Base-by-base conservation (phyloP, 805 yeast species). In the Barnettozyma populi region DNA sequence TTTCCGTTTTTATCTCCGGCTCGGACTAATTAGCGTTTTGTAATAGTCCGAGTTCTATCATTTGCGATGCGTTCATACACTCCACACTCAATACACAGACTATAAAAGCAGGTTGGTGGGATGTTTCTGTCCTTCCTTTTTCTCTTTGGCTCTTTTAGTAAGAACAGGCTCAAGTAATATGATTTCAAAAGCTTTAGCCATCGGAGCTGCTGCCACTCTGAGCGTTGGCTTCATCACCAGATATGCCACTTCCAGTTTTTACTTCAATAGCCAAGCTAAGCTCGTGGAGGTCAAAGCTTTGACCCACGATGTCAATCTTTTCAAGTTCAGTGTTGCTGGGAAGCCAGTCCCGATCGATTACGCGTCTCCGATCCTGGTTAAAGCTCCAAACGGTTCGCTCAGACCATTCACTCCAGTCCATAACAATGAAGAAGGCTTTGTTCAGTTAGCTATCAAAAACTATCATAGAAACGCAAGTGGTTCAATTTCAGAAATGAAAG, bases 391-490 rank as follows among this genome's bases (percentile, higher is more conserved):
- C 13, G 32, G 32, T 29, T 29, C 32, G 13, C 32, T 29, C 13
- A 24, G 42, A 24, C 42, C 42, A 24, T 39, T 24, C 9, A 39
- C 42, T 11, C 29, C 27, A 14, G 27, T 39, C n/a, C 11, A 39
- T 18, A 39, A 39, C 25, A 34, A 36, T 19, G 40, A 39, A 16
- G 21, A 25, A 25, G 20, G 14, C 7, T 23, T 14, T n/a, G 25
- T 39, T 24, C 42, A 39, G 29, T 25, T 39, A 25, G 42, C 42
- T 10, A 39, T 39, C 27, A 39, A 39, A 39, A 39, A 39, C 27
- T 39, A 39, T 16, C 19, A 39, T 9, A 39, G 42, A 25, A 39
- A 13, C 13, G 32, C 42, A 7, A 39, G 42, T 25, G 42, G 32
- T 7, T 39, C 42, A 4, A 24, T 39, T 4, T 23, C 42, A 2